A percentile compares a stretch with the other conserved stretches of the same genome.
phyloP scores from a whole-genome alignment of 345 rosid species.

The Eucalyptus regnans region DNA sequence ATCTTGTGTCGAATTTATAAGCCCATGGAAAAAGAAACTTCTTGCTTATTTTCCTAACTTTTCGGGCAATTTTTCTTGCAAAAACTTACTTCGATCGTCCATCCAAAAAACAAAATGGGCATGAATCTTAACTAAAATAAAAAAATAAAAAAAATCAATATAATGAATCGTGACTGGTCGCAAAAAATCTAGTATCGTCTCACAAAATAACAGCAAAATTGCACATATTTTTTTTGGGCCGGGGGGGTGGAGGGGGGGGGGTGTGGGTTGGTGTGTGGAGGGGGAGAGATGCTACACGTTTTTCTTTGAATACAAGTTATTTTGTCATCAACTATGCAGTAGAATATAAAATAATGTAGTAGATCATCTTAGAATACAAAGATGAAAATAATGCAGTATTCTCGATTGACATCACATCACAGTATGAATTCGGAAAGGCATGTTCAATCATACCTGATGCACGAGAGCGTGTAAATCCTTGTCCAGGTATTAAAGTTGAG shows the following conservation, averaged over 20 bases:
- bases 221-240: background rate
- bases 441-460: background rate
- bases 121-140: background rate
- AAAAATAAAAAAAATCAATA: no score
- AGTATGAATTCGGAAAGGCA: background rate
- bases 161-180: background rate
- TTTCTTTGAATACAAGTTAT: background rate
- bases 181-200: background rate
- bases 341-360: background rate
- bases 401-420: background rate
- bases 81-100: conserved; percentile 1
- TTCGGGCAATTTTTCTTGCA: background rate
- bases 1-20: background rate
- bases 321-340: background rate
- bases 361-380: background rate
- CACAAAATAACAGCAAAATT: background rate
- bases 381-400: background rate
- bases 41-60: background rate
- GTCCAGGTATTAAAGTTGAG: background rate
- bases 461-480: background rate
- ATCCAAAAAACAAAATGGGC: conserved; percentile 66
- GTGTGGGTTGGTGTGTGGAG: no score
- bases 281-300: background rate
- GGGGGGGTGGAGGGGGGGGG: no score
- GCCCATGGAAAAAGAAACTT: background rate